Percentiles rank a stretch among this genome's conserved stretches.
phyloP scores from a whole-genome alignment of 2,329 filamentous ascomycete species.

The Camptophora hylomeconis region DNA sequence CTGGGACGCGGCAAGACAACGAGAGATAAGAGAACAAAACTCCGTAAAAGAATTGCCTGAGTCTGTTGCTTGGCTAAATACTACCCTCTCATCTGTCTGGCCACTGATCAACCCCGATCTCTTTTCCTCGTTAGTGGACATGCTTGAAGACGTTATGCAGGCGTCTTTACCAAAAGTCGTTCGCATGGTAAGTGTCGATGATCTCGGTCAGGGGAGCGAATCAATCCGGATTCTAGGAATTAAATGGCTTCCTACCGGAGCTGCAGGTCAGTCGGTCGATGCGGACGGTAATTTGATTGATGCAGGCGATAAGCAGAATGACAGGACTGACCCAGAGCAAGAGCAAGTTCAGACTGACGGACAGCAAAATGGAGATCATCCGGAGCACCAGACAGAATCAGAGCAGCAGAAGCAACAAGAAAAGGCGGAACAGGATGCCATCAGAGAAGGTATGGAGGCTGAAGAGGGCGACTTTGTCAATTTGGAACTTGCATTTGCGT shows the following conservation, averaged over 20 bases:
- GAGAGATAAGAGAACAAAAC: slow-evolving; percentile 20
- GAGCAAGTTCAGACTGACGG: slow-evolving; percentile 14
- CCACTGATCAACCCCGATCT: slow-evolving; percentile 64
- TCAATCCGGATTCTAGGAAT: slow-evolving; percentile 57
- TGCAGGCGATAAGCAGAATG: slow-evolving; percentile 30
- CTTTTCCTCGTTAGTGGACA: slow-evolving; percentile 55
- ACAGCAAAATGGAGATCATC: slow-evolving; percentile 23
- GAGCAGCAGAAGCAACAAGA: slow-evolving; percentile 27
- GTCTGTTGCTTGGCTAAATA: slow-evolving; percentile 60
- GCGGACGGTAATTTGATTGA: slow-evolving; percentile 43
- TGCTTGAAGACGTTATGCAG: slow-evolving; percentile 69
- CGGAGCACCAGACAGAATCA: slow-evolving; percentile 22
- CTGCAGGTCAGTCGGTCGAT: slow-evolving; percentile 49
- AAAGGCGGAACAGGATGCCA: slow-evolving; percentile 22
- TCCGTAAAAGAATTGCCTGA: slow-evolving; percentile 40
- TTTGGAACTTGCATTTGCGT: slow-evolving; percentile 61
- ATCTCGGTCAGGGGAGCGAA: slow-evolving; percentile 63
- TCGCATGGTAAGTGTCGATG: slow-evolving; percentile 63
- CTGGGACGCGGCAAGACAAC: slow-evolving; percentile 50
- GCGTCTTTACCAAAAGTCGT: slow-evolving; percentile 56
- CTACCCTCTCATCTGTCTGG: slow-evolving; percentile 55
- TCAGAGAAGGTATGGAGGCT: slow-evolving; percentile 54
- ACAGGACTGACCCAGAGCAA: slow-evolving; percentile 33
- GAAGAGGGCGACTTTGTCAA: slow-evolving; percentile 71
- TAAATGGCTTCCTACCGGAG: slow-evolving; percentile 59